Base-by-base conservation (phyloP, 345 rosid species). In the Gossypium rotundifolium region DNA sequence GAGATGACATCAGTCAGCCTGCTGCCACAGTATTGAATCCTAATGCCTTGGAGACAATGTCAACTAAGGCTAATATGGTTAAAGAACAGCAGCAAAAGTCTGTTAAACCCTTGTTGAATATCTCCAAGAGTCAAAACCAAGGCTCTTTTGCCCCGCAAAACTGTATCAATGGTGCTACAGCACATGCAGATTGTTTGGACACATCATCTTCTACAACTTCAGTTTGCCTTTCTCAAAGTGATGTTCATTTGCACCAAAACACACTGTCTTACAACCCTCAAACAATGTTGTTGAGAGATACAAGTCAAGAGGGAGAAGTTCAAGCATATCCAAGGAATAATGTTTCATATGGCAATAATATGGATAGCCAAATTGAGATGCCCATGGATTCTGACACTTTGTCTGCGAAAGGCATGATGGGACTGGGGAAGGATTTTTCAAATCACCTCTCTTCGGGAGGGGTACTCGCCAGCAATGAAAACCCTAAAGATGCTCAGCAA, bases 171-270 rank as follows among this genome's bases (percentile, higher is more conserved):
- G 86, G 85, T 61, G 76, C 75, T 63, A 67, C 79, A 65, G 65
- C 83, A 29, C 92, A 82, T 68, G 63, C 80, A 6, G 92, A 89
- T 75, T 87, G 82, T 74, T 81, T 91, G 84, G 97, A 91, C 71
- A 83, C 91, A 11, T 91, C 93, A 65, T 91, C 97, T 62, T 88
- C 97, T 17, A 85, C 89, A 18, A 87, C 89, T 20, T 89, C 93
- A 55, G 82, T 82, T 58, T 85, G 91, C 78, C 77, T 84, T 69
- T 85, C 93, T 61, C 93, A 85, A 72, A 85, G 79, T 59, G 93
- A 91, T 72, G 73, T 76, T 77, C 85, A 84, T 61, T 62, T 86
- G 69, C 88, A 81, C 77, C 90, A 79, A 66, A 86, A 82, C 46
- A 77, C 83, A 9, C 73, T 79, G 40, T 74, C 88, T 7, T 85